A percentile compares a stretch with the other conserved stretches of the same genome.
Conservation (phyloP, 768 basidiomycete genomes). For the Lentinula sp. region DNA sequence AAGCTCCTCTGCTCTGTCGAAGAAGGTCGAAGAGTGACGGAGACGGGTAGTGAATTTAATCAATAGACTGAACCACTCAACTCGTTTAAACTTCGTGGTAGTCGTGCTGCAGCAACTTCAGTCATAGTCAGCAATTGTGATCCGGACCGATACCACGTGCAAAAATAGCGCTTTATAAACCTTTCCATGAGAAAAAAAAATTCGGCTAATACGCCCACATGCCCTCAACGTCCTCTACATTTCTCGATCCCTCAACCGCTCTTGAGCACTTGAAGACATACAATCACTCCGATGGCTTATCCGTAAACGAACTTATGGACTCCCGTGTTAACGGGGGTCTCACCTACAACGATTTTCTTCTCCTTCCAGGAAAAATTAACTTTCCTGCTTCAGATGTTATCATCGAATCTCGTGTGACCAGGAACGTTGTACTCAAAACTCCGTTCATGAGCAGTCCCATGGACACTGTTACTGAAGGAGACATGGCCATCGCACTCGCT, state of each 20-base stretch:
- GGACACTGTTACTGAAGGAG: constrained; percentile 97
- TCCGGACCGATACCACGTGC: not conserved
- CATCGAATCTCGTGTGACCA: constrained; percentile 83
- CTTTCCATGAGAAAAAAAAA: not conserved
- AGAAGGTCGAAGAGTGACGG: no score
- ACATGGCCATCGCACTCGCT: constrained; percentile 92
- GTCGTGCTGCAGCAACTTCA: no score
- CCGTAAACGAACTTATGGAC: constrained; percentile 83
- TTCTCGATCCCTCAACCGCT: constrained; percentile 69
- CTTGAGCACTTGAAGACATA: constrained; percentile 74
- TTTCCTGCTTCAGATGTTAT: constrained; percentile 78
- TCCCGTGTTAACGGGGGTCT: constrained; percentile 82
- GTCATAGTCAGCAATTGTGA: no score
- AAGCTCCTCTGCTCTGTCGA: no score
- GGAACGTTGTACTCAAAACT: constrained; percentile 87
- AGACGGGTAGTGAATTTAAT: no score
- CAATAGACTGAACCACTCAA: no score
- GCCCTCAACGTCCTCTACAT: constrained; percentile 24
- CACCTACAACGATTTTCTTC: constrained; percentile 95
- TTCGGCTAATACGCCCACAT: constrained; percentile 2
- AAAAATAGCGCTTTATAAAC: not conserved
- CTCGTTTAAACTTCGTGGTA: no score
- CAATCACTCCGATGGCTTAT: constrained; percentile 71
- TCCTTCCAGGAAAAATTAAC: constrained; percentile 93
- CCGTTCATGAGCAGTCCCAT: constrained; percentile 98